A percentile compares a stretch with the other conserved stretches of the same genome.
These are phyloP conservation scores for Calonectria hawksworthii DNA, from an alignment of 2,329 filamentous ascomycete species.

Conservation along the genomic window DNA sequence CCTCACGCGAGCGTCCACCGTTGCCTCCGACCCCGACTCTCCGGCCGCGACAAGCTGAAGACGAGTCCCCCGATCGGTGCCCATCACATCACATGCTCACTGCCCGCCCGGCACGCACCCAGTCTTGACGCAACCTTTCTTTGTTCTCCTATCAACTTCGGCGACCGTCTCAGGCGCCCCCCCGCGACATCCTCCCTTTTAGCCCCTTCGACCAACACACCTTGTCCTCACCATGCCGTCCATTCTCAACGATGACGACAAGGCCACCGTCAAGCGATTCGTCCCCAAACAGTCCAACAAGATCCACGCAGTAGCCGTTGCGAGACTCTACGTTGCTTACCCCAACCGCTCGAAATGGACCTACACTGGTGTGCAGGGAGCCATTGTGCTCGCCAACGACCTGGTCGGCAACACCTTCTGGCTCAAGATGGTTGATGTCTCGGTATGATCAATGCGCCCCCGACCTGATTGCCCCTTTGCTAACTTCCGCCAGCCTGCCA, in stretches of 20 bases:
- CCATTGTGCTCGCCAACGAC: slow-evolving; percentile 92
- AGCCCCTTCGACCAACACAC: background rate
- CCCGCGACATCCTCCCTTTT: background rate
- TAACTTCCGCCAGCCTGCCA: slow-evolving; percentile 70
- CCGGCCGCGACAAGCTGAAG: slow-evolving; percentile 29
- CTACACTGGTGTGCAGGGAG: slow-evolving; percentile 93
- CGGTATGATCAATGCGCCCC: slow-evolving; percentile 65
- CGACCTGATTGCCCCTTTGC: slow-evolving; percentile 25
- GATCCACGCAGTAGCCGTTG: slow-evolving; percentile 95
- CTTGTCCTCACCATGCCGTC: slow-evolving; percentile 65
- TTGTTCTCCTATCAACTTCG: background rate
- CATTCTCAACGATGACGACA: slow-evolving; percentile 91
- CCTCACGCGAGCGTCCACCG: slow-evolving; percentile 45
- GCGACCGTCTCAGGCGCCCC: background rate
- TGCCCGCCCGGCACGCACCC: slow-evolving; percentile 32
- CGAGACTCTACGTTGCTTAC: slow-evolving; percentile 92
- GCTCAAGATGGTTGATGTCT: slow-evolving; percentile 97
- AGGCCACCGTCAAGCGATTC: slow-evolving; percentile 94
- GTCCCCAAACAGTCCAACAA: slow-evolving; percentile 97
- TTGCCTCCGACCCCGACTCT: slow-evolving; percentile 25
- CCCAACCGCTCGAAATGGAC: slow-evolving; percentile 91
- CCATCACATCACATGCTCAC: slow-evolving; percentile 41
- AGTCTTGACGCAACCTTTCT: slow-evolving; percentile 15
- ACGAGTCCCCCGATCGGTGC: slow-evolving; percentile 40
- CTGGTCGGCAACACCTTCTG: slow-evolving; percentile 96